Base-by-base conservation (phyloP, 176 grass and related monocot species). In the Echinochloa phyllopogon region DNA sequence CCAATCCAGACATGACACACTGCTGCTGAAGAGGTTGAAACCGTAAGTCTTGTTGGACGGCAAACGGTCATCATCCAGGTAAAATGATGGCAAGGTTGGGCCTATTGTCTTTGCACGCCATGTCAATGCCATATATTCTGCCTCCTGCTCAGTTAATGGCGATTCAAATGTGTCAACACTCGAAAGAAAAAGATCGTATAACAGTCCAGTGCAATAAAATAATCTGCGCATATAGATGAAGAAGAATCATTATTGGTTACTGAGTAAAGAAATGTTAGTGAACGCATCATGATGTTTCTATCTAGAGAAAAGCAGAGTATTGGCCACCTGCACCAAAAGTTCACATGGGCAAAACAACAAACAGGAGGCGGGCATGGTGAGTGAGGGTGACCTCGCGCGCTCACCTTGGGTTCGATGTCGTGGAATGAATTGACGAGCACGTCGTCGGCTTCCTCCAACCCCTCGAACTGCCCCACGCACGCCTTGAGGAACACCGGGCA, bases 71-170 rank as follows among this genome's bases (percentile, higher is more conserved):
- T 81, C 77, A 18, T 82, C 86, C 0, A 91, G 69, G 63, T 77
- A 86, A 13, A 27, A 42, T 1, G 88, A 90, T 0, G 86, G 88
- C 27, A 91, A 7, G 0, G 74, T 80, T 1, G 88, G 92, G 14
- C 92, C 88, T 2, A 94, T 45, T 3, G 74, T 86, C 75, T 88
- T 94, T 0, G 78, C 86, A 0, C 74, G 52, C 69, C 92, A 90
- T 25, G 10, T 85, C 0, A 21, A 51, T 3, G 48, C 63, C 92
- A 90, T 65, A 69, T 90, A 86, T 0, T 72, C 76, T 1, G 82
- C 57, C 63, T 90, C 91, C 80, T 86, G 83, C 56, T 37, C 48
- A 29, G 2, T 55, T 7, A 14, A 2, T 33, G 29, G 2, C n/a
- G 12, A 20, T 3, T 0, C 36, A 42, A 20, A 70, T 25, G 13